Conservation (phyloP, 345 rosid species). For the Durio zibethinus region DNA sequence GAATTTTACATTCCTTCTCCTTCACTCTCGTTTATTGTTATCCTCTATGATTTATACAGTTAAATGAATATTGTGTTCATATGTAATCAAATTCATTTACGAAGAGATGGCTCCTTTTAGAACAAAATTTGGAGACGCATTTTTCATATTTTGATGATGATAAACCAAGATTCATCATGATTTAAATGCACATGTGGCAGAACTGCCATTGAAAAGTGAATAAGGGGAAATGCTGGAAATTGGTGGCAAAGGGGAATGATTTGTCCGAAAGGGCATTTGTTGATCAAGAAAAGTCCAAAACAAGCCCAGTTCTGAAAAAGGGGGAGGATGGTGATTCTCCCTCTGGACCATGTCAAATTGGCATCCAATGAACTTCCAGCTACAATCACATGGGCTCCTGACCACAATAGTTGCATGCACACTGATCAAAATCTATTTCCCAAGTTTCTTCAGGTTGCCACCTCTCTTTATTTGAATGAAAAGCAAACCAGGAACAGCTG, state of each 20-base stretch:
- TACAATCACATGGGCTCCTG: not conserved
- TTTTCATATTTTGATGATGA: not conserved
- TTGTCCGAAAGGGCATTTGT: not conserved
- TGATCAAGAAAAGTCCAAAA: not conserved
- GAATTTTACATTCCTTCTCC: not conserved
- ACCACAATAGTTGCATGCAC: not conserved
- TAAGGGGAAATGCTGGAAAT: too few species aligned
- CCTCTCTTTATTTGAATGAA: conserved; percentile 7
- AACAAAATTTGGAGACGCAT: not conserved
- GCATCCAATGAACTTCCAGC: conserved; percentile 12
- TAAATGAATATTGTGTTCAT: not conserved
- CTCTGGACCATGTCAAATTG: not conserved
- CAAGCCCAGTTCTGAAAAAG: not conserved
- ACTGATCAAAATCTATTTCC: not conserved
- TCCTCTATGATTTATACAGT: not conserved
- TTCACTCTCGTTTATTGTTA: not conserved
- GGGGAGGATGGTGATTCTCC: not conserved
- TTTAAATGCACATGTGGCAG: not conserved
- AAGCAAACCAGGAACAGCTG: not conserved
- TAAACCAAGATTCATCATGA: not conserved
- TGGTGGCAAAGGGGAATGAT: not conserved
- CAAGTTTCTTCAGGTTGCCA: not conserved
- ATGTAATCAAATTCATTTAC: not conserved
- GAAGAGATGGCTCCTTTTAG: not conserved
- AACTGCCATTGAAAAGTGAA: not conserved